Evolutionary conservation across 495 filamentous ascomycete genomes (phyloP).

Genomic region (Endocarpon pusillum): DNA sequence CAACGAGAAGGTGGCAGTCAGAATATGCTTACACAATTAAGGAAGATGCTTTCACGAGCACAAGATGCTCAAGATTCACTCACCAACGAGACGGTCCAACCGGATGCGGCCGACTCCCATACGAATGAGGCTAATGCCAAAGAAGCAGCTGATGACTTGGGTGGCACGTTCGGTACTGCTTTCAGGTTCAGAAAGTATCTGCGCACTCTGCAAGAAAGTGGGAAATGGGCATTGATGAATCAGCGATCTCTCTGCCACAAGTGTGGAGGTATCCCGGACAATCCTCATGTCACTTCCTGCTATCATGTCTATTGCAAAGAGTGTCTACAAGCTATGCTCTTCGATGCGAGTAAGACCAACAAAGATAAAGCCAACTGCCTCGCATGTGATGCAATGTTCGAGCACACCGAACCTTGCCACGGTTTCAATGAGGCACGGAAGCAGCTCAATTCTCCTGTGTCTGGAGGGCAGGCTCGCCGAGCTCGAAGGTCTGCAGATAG

Average conservation of each 20-base stretch:
- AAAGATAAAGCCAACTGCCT: constrained; percentile 9
- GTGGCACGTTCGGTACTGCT: background rate
- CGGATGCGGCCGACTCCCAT: background rate
- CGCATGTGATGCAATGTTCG: constrained; percentile 8
- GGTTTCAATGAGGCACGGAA: constrained; percentile 6
- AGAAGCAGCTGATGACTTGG: constrained; percentile 6
- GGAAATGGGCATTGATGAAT: constrained; percentile 14
- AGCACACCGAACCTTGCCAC: constrained; percentile 3
- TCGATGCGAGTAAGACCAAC: constrained; percentile 9
- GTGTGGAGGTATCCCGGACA: constrained; percentile 16
- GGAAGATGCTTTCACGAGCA: constrained; percentile 7
- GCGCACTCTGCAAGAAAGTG: constrained; percentile 10
- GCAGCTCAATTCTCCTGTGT: background rate
- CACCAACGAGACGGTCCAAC: too few relatives aligned
- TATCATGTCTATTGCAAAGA: constrained; percentile 30
- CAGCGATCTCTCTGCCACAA: constrained; percentile 18
- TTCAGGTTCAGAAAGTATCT: constrained; percentile 18
- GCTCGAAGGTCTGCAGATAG: constrained; percentile 2
- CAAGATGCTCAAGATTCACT: constrained; percentile 6
- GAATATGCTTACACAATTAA: constrained; percentile 5
- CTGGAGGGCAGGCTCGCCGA: background rate
- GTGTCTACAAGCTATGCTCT: constrained; percentile 20
- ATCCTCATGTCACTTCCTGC: constrained; percentile 26
- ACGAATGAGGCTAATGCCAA: constrained; percentile 1
- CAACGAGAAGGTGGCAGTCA: constrained; percentile 1